Base-by-base conservation (phyloP, 805 yeast species). In the Metschnikowia peoriensis region DNA sequence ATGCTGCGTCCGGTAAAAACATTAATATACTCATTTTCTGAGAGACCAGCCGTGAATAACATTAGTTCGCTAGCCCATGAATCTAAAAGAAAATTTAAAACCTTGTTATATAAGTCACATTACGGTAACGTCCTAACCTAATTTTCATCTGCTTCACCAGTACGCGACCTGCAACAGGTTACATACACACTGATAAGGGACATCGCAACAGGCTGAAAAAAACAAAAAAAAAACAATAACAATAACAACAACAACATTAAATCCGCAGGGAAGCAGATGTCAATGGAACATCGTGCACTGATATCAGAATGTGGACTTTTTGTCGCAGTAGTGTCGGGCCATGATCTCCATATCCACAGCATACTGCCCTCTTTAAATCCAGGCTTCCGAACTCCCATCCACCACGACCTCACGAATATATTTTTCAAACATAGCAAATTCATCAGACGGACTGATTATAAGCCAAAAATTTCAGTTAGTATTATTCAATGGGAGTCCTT, bases 271-370 rank as follows among this genome's bases (percentile, higher is more conserved):
- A 14, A 35, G 4, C 28, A 11, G 22, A 22, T 22, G 15, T 29
- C 35, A 12, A 44, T 49, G 46, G 44, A 16, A 7, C 16, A 42
- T 7, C 40, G 32, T 27, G 35, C 52, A 3, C 45, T 34, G 35
- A 46, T 62, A 11, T 62, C 66, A 7, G 55, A 48, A 8, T 64
- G 68, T 41, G 65, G 66, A 7, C 50, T 43, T 16, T 64, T 51
- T 41, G 57, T 64, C 29, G 69, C 67, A 7, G 56, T 51, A 11
- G 40, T 47, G 5, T 34, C 32, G 22, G 49, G 42, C 11, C 43
- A 38, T n/a, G 29, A 28, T n/a, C 44, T 59, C 10, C 52, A 53
- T 7, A 42, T 57, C 1, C 52, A 51, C 34, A 42, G 47, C 38
- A 35, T 51, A 14, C 38, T n/a, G 29, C 27, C 47, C 1, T 37